phyloP scores from a whole-genome alignment of 2,329 filamentous ascomycete genomes.

The Rutstroemia sp. region DNA sequence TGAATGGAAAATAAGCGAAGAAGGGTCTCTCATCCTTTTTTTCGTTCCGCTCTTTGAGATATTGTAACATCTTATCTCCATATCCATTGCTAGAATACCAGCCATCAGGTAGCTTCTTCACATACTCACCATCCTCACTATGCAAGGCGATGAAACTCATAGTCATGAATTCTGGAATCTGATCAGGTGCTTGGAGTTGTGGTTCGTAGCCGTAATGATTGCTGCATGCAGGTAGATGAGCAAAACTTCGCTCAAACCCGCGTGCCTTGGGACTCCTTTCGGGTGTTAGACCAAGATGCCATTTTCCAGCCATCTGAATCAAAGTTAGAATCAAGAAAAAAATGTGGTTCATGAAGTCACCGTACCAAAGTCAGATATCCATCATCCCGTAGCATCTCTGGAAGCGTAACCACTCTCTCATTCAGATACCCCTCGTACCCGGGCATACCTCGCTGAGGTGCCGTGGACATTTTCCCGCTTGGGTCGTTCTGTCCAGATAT shows the following conservation, averaged over 20 bases:
- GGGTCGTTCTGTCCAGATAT: conserved; percentile 16
- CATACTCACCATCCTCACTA: conserved; percentile 36
- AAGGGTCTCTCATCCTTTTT: conserved; percentile 31
- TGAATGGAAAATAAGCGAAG: conserved; percentile 44
- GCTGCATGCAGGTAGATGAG: conserved; percentile 45
- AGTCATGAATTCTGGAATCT: conserved; percentile 31
- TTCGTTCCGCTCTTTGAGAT: conserved; percentile 8
- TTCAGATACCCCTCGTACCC: conserved; percentile 51
- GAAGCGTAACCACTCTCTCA: conserved; percentile 42
- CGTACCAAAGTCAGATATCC: conserved; percentile 45
- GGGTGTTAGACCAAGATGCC: conserved; percentile 47
- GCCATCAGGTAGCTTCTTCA: conserved; percentile 27
- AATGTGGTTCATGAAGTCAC: background rate
- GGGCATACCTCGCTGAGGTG: conserved; percentile 36
- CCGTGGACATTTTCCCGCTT: conserved; percentile 28
- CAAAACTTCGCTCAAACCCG: conserved; percentile 47
- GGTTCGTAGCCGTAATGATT: conserved; percentile 35
- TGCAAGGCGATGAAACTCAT: conserved; percentile 29
- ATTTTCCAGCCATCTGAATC: conserved; percentile 39
- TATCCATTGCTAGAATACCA: conserved; percentile 13
- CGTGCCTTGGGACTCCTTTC: conserved; percentile 37
- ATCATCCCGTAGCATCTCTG: conserved; percentile 42
- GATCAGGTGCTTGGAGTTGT: conserved; percentile 27
- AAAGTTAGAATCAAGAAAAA: background rate
- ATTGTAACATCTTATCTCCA: conserved; percentile 12